Evolutionary conservation across 345 rosid species (phyloP).

Genomic region (Salix udensis): DNA sequence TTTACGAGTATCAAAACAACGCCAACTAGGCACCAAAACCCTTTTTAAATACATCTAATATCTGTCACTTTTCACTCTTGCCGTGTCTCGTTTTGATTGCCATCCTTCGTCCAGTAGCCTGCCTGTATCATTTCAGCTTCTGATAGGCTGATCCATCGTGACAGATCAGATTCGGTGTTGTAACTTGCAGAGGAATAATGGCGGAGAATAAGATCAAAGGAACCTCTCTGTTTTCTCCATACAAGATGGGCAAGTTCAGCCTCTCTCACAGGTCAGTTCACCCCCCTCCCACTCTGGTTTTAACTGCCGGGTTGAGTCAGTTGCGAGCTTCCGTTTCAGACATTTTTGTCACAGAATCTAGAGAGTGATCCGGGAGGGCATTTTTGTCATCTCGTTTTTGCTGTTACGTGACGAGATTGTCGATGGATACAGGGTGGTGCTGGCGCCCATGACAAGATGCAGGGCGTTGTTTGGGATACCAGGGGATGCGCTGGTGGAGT

Average conservation of each 20-base stretch:
- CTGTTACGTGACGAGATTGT: neutral
- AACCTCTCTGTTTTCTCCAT: slow-evolving; percentile 49
- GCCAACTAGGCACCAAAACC: too few relatives aligned
- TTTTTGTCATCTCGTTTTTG: slow-evolving; percentile 1
- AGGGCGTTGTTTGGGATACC: slow-evolving; percentile 76
- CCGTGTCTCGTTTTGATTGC: too few relatives aligned
- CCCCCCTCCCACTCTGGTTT: neutral
- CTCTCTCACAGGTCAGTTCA: slow-evolving; percentile 70
- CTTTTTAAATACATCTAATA: too few relatives aligned
- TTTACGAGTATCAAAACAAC: too few relatives aligned
- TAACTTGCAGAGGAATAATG: neutral
- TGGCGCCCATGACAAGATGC: slow-evolving; percentile 90
- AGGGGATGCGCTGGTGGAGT: slow-evolving; percentile 57
- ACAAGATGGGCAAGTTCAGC: slow-evolving; percentile 69
- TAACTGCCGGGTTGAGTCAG: neutral
- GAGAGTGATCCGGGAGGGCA: neutral
- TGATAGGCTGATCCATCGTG: too few relatives aligned
- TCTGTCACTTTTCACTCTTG: too few relatives aligned
- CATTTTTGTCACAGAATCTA: neutral
- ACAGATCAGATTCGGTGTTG: neutral
- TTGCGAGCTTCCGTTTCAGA: neutral
- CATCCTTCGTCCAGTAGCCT: too few relatives aligned
- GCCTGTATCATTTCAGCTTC: too few relatives aligned
- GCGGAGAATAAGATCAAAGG: slow-evolving; percentile 18
- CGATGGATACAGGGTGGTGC: slow-evolving; percentile 56